Evolutionary conservation across 768 basidiomycete species (phyloP), one percentile per base, ranked within the genome.

Genomic region (Hericium alpestre): DNA sequence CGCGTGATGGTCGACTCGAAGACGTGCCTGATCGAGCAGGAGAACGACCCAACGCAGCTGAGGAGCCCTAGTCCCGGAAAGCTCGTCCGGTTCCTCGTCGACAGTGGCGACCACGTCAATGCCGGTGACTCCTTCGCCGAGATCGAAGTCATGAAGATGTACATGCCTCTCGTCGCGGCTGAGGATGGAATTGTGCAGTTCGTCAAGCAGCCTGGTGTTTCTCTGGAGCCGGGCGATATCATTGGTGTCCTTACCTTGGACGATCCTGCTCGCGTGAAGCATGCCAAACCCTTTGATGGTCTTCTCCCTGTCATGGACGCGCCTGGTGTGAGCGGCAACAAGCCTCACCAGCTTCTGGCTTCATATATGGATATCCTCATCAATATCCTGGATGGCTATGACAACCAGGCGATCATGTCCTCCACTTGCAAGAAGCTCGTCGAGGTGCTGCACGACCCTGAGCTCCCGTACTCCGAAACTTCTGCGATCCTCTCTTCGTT

Each of bases 121-220:
- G 92, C 94, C 59, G 95, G 96, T 18, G 93, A 98, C 60, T 87
- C 90, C 58, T 98, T 97, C 70, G 96, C 96, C 53, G 96, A 99
- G 68, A 97, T 99, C 48, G 96, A 98, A 80, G 90, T 92, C 59
- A 94, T 96, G 93, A 97, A 99, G 76, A 99, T 98, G 96, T 96
- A 96, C 72, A 96, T 99, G 95, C 93, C 93, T 3, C 82, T 99
- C 56, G 84, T 91, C 56, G 93, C 93, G 5, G 81, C 87, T 2
- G 96, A 99, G 69, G 92, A 95, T 69, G 96, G 96, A 65, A 79
- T 86, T 49, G 86, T 94, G 16, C 93, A 95, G 65, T 83, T 98
- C 65, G 91, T 98, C 72, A 99, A 98, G 73, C 96, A 99, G 69
- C 91, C 96, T 56, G 96, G 96, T 65, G 91, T 94, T 67, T 93